phyloP scores from a whole-genome alignment of 352 stramenopile genomes.

The Phytophthora idaei region DNA sequence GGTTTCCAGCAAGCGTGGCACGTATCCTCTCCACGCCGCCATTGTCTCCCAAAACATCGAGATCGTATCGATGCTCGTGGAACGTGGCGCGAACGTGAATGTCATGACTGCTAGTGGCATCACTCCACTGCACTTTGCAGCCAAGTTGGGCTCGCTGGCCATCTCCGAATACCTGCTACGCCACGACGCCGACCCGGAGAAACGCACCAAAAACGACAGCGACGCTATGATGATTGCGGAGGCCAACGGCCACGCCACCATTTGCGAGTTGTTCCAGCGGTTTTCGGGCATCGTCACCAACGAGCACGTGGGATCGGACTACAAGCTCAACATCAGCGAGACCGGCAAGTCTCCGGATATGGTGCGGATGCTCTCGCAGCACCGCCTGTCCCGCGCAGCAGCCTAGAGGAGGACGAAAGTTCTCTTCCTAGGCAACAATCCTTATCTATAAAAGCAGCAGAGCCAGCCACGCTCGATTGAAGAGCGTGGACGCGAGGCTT shows the following conservation, averaged over 20 bases:
- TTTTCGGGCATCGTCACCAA: constrained; percentile 37
- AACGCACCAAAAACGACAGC: constrained; percentile 79
- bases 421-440: not conserved
- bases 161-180: constrained; percentile 70
- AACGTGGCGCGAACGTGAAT: constrained; percentile 70
- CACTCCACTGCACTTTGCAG: constrained; percentile 81
- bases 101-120: constrained; percentile 69
- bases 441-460: constrained; percentile 30
- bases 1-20: constrained; percentile 55
- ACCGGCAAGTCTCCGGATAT: constrained; percentile 43
- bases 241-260: constrained; percentile 62
- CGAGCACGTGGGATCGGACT: constrained; percentile 31
- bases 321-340: constrained; percentile 43
- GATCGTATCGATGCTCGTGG: constrained; percentile 72
- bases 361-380: constrained; percentile 47
- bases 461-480: constrained; percentile 23
- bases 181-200: constrained; percentile 67
- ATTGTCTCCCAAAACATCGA: constrained; percentile 70
- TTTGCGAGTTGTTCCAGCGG: constrained; percentile 72
- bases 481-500: constrained; percentile 12
- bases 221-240: constrained; percentile 78
- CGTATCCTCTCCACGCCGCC: constrained; percentile 66
- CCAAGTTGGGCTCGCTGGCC: constrained; percentile 63
- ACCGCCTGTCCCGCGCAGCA: constrained; percentile 23
- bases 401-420: constrained; percentile 17